Evolutionary conservation across 139 green algal species (phyloP).

Genomic region (Parachlorella kessleri): DNA sequence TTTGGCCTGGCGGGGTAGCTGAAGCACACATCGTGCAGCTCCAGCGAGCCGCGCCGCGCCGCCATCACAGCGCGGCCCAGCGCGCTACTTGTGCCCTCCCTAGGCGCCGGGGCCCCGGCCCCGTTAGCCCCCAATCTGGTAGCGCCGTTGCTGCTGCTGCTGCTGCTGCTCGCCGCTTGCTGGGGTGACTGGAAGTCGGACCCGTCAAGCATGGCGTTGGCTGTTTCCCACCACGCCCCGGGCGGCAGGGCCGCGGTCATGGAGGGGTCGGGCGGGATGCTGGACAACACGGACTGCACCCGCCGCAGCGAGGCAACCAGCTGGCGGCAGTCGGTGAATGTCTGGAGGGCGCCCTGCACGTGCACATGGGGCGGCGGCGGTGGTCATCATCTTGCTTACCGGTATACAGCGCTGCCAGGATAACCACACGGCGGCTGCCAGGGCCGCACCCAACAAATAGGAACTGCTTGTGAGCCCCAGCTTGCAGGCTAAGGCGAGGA

Average conservation of each 20-base stretch:
- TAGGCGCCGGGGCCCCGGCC: no score
- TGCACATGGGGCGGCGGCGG: no score
- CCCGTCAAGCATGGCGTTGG: slow-evolving; percentile 34
- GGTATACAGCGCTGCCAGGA: no score
- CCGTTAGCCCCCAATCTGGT: neutral
- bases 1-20: slow-evolving; percentile 73
- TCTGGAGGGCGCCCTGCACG: slow-evolving; percentile 73
- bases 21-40: slow-evolving; percentile 73
- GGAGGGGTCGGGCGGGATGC: slow-evolving; percentile 64
- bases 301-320: slow-evolving; percentile 59
- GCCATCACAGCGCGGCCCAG: slow-evolving; percentile 36
- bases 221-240: slow-evolving; percentile 75
- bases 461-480: no score
- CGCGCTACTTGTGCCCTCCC: slow-evolving; percentile 19
- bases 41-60: slow-evolving; percentile 51
- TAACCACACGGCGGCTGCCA: no score
- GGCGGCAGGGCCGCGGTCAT: slow-evolving; percentile 83
- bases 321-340: slow-evolving; percentile 69
- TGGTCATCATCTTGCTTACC: no score
- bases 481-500: no score
- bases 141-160: neutral
- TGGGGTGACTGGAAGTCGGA: neutral
- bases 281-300: slow-evolving; percentile 57
- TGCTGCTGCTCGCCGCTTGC: neutral
- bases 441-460: no score